Evolutionary conservation across 2,329 filamentous ascomycete species (phyloP).

Genomic region (Cladosporium sp.): DNA sequence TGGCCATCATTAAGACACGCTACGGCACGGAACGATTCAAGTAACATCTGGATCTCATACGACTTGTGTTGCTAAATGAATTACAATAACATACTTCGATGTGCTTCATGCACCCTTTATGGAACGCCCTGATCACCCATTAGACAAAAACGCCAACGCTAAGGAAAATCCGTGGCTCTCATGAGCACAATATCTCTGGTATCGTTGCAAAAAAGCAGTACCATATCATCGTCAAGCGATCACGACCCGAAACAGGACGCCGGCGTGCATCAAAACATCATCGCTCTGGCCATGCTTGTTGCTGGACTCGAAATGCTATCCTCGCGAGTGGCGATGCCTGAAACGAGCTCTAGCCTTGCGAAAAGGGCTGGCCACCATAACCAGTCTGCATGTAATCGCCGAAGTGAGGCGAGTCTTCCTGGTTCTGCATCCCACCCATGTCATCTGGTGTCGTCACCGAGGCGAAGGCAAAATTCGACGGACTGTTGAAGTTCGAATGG

Average conservation of each 20-base stretch:
- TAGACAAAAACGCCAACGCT: constrained; percentile 3
- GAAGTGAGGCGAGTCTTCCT: constrained; percentile 5
- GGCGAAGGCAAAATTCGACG: constrained; percentile 13
- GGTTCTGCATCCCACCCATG: constrained; percentile 7
- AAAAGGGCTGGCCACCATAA: constrained; percentile 3
- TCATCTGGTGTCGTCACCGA: constrained; percentile 12
- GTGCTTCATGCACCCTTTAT: neutral
- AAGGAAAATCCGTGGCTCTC: neutral
- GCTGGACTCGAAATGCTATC: neutral
- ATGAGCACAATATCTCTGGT: neutral
- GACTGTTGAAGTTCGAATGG: constrained; percentile 7
- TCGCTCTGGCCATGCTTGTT: neutral
- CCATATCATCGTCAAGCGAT: constrained; percentile 1
- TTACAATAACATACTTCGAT: neutral
- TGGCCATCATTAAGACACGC: neutral
- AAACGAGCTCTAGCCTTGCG: neutral
- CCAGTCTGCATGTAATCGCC: constrained; percentile 6
- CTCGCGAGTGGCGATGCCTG: neutral
- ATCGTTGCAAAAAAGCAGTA: neutral
- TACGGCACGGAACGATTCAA: neutral
- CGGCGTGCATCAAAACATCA: neutral
- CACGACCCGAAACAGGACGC: neutral
- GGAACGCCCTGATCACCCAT: neutral
- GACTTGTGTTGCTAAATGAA: neutral
- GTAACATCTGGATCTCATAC: neutral